Evolutionary conservation across 2,329 filamentous ascomycete genomes (phyloP).

Genomic region (Fusarium torulosum): DNA sequence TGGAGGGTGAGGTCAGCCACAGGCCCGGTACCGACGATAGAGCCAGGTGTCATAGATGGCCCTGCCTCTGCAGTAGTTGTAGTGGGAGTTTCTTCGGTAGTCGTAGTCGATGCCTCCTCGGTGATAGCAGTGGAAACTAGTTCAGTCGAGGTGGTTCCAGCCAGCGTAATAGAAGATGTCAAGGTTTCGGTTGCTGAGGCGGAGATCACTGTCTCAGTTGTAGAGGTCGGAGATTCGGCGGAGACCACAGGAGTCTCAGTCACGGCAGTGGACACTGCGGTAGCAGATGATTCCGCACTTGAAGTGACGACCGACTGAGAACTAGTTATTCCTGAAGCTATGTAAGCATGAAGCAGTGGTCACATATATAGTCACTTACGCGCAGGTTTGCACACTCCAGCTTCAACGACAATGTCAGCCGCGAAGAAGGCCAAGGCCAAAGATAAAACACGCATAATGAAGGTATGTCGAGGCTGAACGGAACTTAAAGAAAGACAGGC

Average conservation of each 20-base stretch:
- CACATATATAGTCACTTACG: not conserved
- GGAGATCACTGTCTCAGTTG: not conserved
- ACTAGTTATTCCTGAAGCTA: not conserved
- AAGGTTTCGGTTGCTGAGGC: not conserved
- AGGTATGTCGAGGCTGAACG: not conserved
- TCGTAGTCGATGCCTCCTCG: not conserved
- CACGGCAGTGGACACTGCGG: not conserved
- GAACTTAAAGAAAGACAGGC: conserved; percentile 13
- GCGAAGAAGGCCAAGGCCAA: not conserved
- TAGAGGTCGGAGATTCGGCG: not conserved
- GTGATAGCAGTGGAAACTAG: not conserved
- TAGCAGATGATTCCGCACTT: not conserved
- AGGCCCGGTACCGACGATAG: conserved; percentile 1
- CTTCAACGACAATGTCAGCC: conserved; percentile 2
- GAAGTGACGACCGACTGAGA: not conserved
- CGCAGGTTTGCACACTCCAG: conserved; percentile 13
- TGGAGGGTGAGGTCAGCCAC: not conserved
- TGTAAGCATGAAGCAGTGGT: not conserved
- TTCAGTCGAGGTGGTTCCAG: not conserved
- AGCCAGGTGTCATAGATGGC: not conserved
- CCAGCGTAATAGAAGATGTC: not conserved
- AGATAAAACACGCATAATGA: not conserved
- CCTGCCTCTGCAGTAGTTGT: not conserved
- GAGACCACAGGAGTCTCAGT: not conserved
- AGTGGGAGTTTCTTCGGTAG: not conserved